These are phyloP conservation scores for Mytilinidion resinicola DNA, from an alignment of 495 filamentous ascomycete genomes.

Conservation along the genomic window DNA sequence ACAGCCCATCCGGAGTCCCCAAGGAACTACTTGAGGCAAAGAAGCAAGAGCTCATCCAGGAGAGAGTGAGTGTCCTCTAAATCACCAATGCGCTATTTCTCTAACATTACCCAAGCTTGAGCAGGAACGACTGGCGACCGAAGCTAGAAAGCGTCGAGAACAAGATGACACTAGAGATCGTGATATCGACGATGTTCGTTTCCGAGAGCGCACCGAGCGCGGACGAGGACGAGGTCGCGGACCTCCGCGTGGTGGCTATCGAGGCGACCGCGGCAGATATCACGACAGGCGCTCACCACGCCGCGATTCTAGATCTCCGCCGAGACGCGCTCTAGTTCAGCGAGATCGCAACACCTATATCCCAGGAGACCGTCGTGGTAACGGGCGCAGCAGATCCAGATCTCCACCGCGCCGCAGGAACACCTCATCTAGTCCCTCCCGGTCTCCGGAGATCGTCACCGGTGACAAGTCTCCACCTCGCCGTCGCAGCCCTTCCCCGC, in stretches of 20 bases:
- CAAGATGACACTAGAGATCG: slow-evolving; percentile 52
- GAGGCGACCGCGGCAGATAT: slow-evolving; percentile 46
- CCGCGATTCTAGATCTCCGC: slow-evolving; percentile 55
- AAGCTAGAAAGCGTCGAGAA: slow-evolving; percentile 63
- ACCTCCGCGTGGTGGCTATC: slow-evolving; percentile 39
- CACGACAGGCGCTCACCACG: slow-evolving; percentile 41
- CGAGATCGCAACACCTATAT: slow-evolving; percentile 55
- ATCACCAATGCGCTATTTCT: not conserved
- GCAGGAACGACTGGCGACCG: slow-evolving; percentile 74
- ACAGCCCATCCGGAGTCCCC: slow-evolving; percentile 81
- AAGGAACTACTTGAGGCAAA: slow-evolving; percentile 93
- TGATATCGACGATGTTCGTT: slow-evolving; percentile 59
- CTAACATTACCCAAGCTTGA: slow-evolving; percentile 53
- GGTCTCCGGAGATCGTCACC: slow-evolving; percentile 8
- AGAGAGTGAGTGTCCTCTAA: slow-evolving; percentile 57
- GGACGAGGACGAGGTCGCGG: slow-evolving; percentile 48
- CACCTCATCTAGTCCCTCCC: slow-evolving; percentile 9
- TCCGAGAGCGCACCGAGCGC: slow-evolving; percentile 68
- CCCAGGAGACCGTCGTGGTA: slow-evolving; percentile 34
- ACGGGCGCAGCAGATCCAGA: slow-evolving; percentile 9
- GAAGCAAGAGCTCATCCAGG: slow-evolving; percentile 86
- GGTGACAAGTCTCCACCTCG: slow-evolving; percentile 17
- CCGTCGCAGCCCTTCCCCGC: not conserved
- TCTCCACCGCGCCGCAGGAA: slow-evolving; percentile 12
- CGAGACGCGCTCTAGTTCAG: slow-evolving; percentile 50